A percentile compares a stretch with the other conserved stretches of the same genome.
phyloP scores from a whole-genome alignment of 495 filamentous ascomycete species.

The Ascodesmis nigricans region DNA sequence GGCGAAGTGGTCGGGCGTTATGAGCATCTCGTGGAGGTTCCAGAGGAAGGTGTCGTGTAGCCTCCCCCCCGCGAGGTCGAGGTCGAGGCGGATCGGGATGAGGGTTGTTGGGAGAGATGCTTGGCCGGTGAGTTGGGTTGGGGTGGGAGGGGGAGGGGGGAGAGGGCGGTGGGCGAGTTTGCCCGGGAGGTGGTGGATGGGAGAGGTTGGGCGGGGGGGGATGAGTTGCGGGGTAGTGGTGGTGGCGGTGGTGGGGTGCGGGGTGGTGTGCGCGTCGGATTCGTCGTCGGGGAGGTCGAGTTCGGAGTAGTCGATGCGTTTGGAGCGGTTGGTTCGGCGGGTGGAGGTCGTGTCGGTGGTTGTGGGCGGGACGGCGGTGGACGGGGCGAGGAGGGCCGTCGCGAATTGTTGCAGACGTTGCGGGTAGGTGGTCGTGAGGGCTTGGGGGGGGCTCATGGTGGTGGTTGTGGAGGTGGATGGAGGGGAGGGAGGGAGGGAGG shows the following conservation, averaged over 20 bases:
- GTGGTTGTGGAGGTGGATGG: not conserved
- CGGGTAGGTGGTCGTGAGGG: conserved; percentile 77
- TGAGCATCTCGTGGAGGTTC: conserved; percentile 88
- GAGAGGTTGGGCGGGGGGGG: not conserved
- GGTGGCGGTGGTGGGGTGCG: not conserved
- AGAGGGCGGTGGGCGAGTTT: conserved; percentile 1
- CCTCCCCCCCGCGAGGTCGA: conserved; percentile 67
- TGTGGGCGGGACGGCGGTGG: conserved; percentile 37
- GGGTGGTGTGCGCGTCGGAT: not conserved
- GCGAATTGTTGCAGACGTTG: conserved; percentile 67
- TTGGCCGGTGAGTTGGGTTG: conserved; percentile 62
- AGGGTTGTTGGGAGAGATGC: conserved; percentile 67
- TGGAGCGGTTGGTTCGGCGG: conserved; percentile 76
- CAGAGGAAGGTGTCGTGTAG: conserved; percentile 88
- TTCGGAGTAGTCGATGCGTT: conserved; percentile 91
- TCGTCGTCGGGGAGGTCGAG: conserved; percentile 74
- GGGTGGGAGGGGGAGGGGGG: conserved; percentile 26
- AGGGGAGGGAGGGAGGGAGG: no score
- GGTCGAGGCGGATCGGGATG: conserved; percentile 88
- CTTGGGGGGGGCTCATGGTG: conserved; percentile 40
- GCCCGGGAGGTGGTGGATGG: not conserved
- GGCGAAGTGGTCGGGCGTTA: conserved; percentile 90
- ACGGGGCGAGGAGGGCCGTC: conserved; percentile 66
- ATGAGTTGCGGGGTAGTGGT: not conserved
- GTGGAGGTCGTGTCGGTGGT: conserved; percentile 46